phyloP scores from a whole-genome alignment of 2,329 filamentous ascomycete genomes.

The Neofusicoccum ribis region DNA sequence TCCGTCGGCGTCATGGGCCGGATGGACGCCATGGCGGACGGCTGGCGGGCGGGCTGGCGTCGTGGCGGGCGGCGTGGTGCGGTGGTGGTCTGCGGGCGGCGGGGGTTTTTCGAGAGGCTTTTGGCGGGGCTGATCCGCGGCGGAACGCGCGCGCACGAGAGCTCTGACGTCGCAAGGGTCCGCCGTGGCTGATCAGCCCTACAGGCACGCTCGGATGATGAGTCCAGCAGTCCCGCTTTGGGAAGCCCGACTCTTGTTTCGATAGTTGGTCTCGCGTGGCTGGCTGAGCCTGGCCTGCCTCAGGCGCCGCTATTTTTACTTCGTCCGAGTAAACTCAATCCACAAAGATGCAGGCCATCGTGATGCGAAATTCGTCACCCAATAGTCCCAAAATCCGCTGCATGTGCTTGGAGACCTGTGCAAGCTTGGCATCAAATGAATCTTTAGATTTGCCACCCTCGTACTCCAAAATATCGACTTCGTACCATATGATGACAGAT shows the following conservation, averaged over 20 bases:
- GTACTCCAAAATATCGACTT: background rate
- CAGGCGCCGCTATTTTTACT: background rate
- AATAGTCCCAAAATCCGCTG: too few species aligned
- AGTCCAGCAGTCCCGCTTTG: too few species aligned
- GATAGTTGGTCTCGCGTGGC: too few species aligned
- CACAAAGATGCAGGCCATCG: background rate
- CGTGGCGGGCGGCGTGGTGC: background rate
- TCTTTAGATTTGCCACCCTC: background rate
- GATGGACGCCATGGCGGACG: constrained; percentile 16
- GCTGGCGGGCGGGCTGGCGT: background rate
- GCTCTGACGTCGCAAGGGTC: constrained; percentile 7
- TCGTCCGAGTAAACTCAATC: background rate
- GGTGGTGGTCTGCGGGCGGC: constrained; percentile 10
- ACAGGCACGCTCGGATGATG: background rate
- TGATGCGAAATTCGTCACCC: too few species aligned
- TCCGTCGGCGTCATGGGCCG: constrained; percentile 71
- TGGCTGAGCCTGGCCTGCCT: too few species aligned
- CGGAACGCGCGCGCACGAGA: background rate
- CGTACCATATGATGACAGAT: background rate
- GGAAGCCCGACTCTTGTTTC: too few species aligned
- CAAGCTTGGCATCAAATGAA: too few species aligned
- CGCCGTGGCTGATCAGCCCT: background rate
- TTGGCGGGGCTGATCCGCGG: background rate
- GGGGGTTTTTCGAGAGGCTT: constrained; percentile 22
- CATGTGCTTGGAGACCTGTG: too few species aligned